A percentile compares a stretch with the other conserved stretches of the same genome.
Conservation (phyloP, 2,329 filamentous ascomycete species). For the Grosmannia clavigera region DNA sequence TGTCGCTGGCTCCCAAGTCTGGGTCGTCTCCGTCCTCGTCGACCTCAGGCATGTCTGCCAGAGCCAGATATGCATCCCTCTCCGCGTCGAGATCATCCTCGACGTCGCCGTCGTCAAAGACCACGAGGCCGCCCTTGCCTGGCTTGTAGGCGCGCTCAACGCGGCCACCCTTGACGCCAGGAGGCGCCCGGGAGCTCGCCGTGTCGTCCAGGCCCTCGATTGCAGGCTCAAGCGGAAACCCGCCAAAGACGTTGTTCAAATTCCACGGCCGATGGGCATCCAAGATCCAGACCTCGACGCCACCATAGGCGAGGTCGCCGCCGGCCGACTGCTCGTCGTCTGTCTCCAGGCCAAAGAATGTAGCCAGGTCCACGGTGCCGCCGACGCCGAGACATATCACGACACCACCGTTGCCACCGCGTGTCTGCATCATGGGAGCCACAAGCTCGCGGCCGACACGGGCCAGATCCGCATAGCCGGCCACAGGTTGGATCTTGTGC, state of each 20-base stretch:
- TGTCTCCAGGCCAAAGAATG: slow-evolving; percentile 61
- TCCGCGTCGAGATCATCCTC: slow-evolving; percentile 66
- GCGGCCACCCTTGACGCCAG: slow-evolving; percentile 60
- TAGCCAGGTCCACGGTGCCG: slow-evolving; percentile 76
- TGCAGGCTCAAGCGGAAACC: slow-evolving; percentile 43
- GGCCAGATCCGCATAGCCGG: slow-evolving; percentile 82
- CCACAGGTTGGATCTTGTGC: slow-evolving; percentile 91
- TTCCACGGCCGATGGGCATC: slow-evolving; percentile 93
- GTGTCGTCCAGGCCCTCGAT: neutral
- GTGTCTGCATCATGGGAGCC: slow-evolving; percentile 70
- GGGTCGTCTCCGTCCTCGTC: slow-evolving; percentile 62
- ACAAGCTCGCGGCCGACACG: slow-evolving; percentile 69
- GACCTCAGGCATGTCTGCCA: slow-evolving; percentile 82
- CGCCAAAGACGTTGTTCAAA: slow-evolving; percentile 81
- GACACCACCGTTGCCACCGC: slow-evolving; percentile 75
- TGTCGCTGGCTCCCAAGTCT: slow-evolving; percentile 44
- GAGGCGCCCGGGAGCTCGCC: slow-evolving; percentile 30
- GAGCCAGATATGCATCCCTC: slow-evolving; percentile 69
- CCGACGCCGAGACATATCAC: slow-evolving; percentile 90
- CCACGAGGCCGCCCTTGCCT: slow-evolving; percentile 76
- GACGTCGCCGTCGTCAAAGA: slow-evolving; percentile 94
- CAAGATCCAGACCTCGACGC: slow-evolving; percentile 91
- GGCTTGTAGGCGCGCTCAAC: slow-evolving; percentile 61
- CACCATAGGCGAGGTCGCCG: slow-evolving; percentile 42
- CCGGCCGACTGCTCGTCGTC: slow-evolving; percentile 34